Base-by-base conservation (phyloP, 352 stramenopile genomes). In the Pythium folliculosum region DNA sequence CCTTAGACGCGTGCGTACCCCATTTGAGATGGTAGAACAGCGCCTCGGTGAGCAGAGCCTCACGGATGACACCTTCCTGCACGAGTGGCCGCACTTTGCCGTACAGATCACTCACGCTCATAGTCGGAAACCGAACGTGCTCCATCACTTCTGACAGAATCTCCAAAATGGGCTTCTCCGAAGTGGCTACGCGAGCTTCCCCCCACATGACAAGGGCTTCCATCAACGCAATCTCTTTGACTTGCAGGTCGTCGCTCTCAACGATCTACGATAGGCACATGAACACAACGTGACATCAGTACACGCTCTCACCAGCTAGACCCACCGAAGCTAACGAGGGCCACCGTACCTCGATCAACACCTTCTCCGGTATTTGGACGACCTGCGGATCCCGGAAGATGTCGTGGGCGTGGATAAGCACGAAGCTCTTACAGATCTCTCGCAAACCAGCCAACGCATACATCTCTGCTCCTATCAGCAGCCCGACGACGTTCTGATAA, bases 1-100 rank as follows among this genome's bases (percentile, higher is more conserved):
- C 76, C n/a, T 78, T 73, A 7, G 77, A 81, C n/a, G 74, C 78
- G 60, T 88, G 81, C 1, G 77, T 88, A 6, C 84, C 86, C 86
- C 86, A 96, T 65, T 94, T 96, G 9, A 96, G 67, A 70, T 96
- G 88, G 56, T 91, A 86, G 52, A 96, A 96, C 22, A 96, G 76
- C 9, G 86, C 88, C 68, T 96, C 88, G 0, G 86, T 92, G 19
- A 96, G 71, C 27, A 94, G 69, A 22, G 78, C 61, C 60, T 94
- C 86, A 19, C 71, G 80, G 37, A 96, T 90, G 4, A 92, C 70
- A 13, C 77, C 74, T 25, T 90, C 77, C 19, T 75, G 73, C 17
- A 93, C 86, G 2, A 95, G 77, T 3, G 84, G 84, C 4, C 81
- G 82, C 37, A 95, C 88, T 85, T 94, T 95, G 43, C 88, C 84